Conservation (phyloP, 2,329 filamentous ascomycete genomes). For the Aspergillus neoniger region DNA sequence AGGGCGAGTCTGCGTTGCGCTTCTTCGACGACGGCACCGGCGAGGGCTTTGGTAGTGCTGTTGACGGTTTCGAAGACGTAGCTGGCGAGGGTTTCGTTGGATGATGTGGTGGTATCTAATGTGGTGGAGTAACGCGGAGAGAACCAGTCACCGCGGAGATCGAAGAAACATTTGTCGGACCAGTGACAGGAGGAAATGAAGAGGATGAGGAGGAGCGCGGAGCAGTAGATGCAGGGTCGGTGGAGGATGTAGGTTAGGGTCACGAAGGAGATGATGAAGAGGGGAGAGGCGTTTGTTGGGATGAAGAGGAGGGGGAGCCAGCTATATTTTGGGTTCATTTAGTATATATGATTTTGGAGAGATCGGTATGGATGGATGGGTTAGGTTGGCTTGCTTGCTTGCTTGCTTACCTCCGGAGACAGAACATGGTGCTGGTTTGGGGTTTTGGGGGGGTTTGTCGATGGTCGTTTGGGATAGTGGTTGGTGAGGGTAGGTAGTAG, state of each 20-base stretch:
- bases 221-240: slow-evolving; percentile 96
- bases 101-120: slow-evolving; percentile 12
- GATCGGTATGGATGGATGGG: too few species aligned
- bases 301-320: slow-evolving; percentile 89
- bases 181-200: slow-evolving; percentile 90
- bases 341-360: too few species aligned
- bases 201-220: slow-evolving; percentile 88
- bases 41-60: slow-evolving; percentile 68
- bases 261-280: slow-evolving; percentile 87
- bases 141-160: slow-evolving; percentile 91
- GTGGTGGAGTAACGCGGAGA: slow-evolving; percentile 62
- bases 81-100: slow-evolving; percentile 35
- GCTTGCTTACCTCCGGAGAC: slow-evolving; percentile 60
- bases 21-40: slow-evolving; percentile 66
- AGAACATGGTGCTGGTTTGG: slow-evolving; percentile 58
- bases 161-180: slow-evolving; percentile 89
- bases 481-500: slow-evolving; percentile 1
- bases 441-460: background rate
- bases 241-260: slow-evolving; percentile 94
- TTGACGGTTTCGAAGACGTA: slow-evolving; percentile 58
- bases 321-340: slow-evolving; percentile 46
- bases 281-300: slow-evolving; percentile 78
- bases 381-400: too few species aligned
- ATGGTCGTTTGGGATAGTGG: slow-evolving; percentile 5
- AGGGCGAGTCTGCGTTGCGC: slow-evolving; percentile 44